A percentile compares a stretch with the other conserved stretches of the same genome.
These are phyloP conservation scores for Lentinula boryana DNA, from an alignment of 768 basidiomycete species.

Conservation along the genomic window DNA sequence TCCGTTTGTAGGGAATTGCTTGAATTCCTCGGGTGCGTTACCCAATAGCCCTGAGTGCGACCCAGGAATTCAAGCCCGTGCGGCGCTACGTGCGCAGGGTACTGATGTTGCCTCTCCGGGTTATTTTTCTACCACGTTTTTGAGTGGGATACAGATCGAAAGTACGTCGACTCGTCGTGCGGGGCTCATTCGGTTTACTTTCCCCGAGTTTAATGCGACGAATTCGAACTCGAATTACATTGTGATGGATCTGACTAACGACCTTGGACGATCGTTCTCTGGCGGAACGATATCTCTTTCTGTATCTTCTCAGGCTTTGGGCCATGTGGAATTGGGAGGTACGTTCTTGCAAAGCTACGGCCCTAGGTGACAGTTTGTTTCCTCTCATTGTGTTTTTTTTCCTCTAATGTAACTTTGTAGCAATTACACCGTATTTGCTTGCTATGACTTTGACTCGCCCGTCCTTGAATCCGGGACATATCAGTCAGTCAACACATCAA, in stretches of 20 bases:
- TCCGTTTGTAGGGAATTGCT: conserved; percentile 21
- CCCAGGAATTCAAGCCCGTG: conserved; percentile 32
- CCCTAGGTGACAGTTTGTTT: background rate
- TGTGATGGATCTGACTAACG: conserved; percentile 40
- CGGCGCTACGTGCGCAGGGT: conserved; percentile 33
- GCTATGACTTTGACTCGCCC: conserved; percentile 45
- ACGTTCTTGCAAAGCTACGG: conserved; percentile 34
- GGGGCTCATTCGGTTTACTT: conserved; percentile 56
- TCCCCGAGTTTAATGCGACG: conserved; percentile 31
- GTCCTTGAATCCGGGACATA: conserved; percentile 32
- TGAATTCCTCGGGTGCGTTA: conserved; percentile 2
- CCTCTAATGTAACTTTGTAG: conserved; percentile 39
- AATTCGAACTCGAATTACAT: conserved; percentile 32
- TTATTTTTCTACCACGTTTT: conserved; percentile 42
- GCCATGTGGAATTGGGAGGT: conserved; percentile 33
- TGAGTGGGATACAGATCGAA: conserved; percentile 44
- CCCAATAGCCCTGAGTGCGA: conserved; percentile 28
- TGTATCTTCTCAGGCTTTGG: conserved; percentile 18
- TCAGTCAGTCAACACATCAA: conserved; percentile 25
- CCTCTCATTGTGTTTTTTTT: background rate
- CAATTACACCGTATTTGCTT: conserved; percentile 43
- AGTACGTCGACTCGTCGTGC: conserved; percentile 56
- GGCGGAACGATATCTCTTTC: conserved; percentile 29
- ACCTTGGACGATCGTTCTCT: conserved; percentile 40
- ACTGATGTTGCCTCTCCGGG: conserved; percentile 42